Evolutionary conservation across 179 eudicot genomes (phyloP), one percentile per base, ranked within the genome.

Genomic region (Spinacia oleracea): DNA sequence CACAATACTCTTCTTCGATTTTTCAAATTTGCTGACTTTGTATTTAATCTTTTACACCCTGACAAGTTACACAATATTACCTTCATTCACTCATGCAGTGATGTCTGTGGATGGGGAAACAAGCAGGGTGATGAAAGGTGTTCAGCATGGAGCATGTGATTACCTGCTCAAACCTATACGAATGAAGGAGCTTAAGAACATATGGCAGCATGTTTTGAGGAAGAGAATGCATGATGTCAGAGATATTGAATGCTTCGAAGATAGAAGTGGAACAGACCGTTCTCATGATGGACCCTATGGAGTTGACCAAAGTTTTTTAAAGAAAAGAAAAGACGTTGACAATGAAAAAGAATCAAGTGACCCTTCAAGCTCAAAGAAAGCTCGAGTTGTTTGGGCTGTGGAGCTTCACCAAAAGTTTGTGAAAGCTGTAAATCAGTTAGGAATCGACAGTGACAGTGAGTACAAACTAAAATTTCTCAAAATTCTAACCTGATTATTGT

Each of bases 21-120:
- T 42, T 63, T 31, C 38, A 32, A 8, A 2, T 66, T 43, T 16
- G 62, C 43, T 64, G 45, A 32, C 74, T 23, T 82, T 27, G 42
- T 27, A n/a, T n/a, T n/a, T n/a, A 18, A 51, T 70, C 38, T 48
- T 68, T 63, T 43, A 67, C 16, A 25, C 38, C 46, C 63, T 78
- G 59, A 77, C 73, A 70, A 64, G 58, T 40, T 77, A 70, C 53
- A 72, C 80, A 51, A 76, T 60, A 20, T 27, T 25, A 27, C 34
- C 16, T 14, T 46, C 42, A 48, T 70, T 46, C n/a, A 86, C 75
- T 42, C 79, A 81, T 81, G 82, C 90, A 96, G 99, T 96, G 99
- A 96, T 96, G 99, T 96, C 99, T 9, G 98, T 96, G 66, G 98
- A 96, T 77, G 99, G 98, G 34, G 99, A 96, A 82, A 94, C 98